Evolutionary conservation across 1,284 basidiomycete genomes (phyloP), one percentile per base, ranked within the genome.

Genomic region (Microbotryum silenes-acaulis): DNA sequence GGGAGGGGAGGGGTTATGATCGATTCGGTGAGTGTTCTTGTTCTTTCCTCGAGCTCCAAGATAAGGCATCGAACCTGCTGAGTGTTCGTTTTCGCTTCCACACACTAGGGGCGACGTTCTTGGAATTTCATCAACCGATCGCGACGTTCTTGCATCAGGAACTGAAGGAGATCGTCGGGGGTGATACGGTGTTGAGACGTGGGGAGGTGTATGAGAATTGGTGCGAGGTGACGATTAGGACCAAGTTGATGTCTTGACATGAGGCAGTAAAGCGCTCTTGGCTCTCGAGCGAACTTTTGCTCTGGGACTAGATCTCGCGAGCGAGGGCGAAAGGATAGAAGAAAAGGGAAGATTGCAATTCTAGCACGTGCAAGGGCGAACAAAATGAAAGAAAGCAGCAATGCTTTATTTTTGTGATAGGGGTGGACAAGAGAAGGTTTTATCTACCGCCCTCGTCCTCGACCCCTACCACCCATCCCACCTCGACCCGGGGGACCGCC

Each of bases 81-180:
- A 27, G 27, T 27, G 27, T 27, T 49, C 29, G 37, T 25, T 49
- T 6, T 21, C 18, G 21, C 10, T 27, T 27, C 27, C 27, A 27
- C 33, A 25, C 33, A 25, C 6, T 54, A 61, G 61, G 62, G 16
- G 61, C 60, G 21, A 50, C 65, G 1, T 69, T 69, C 33, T 54
- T 69, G 25, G 68, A 69, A 49, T 69, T 69, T 44, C 68, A 69
- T 4, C 55, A 60, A 10, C 65, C 66, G 0, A 57, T 69, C 4
- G 68, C 61, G n/a, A 59, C 68, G 18, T 42, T 61, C 2, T 3
- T 51, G 8, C 66, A 67, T 16, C 44, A 56, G 9, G 55, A 54
- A 6, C 31, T 52, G 4, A 37, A 18, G 5, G n/a, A 14, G 0
- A 54, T 27, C 20, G 31, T 57, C 14, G 56, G 27, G 1, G 61